Conservation (phyloP, 2,329 filamentous ascomycete genomes). For the Albophoma yamanashiensis region DNA sequence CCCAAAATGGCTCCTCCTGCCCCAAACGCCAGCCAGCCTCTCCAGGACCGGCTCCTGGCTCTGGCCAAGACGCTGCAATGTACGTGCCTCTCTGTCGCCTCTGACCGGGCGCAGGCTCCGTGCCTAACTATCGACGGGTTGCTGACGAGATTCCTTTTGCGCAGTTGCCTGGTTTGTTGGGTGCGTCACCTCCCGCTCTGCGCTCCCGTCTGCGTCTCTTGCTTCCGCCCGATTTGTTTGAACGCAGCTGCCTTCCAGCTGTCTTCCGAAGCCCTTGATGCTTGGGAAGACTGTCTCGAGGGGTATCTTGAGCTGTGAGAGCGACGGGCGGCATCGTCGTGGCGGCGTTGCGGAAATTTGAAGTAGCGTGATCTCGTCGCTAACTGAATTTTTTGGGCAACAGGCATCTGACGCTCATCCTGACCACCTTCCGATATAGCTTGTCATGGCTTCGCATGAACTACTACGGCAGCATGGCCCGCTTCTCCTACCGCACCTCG, state of each 20-base stretch:
- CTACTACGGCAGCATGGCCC: slow-evolving; percentile 65
- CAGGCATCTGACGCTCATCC: slow-evolving; percentile 78
- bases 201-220: slow-evolving; percentile 1
- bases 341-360: neutral
- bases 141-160: slow-evolving; percentile 20
- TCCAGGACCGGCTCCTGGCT: slow-evolving; percentile 62
- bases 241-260: neutral
- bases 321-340: neutral
- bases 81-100: slow-evolving; percentile 31
- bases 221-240: neutral
- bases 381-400: slow-evolving; percentile 7
- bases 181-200: slow-evolving; percentile 40
- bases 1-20: slow-evolving; percentile 42
- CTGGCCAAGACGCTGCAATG: slow-evolving; percentile 90
- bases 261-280: too few relatives aligned
- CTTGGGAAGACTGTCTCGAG: neutral
- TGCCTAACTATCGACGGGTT: neutral
- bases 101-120: neutral
- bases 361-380: neutral
- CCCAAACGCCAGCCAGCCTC: slow-evolving; percentile 56
- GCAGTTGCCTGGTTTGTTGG: slow-evolving; percentile 70
- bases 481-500: slow-evolving; percentile 78
- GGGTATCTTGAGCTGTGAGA: neutral
- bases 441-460: slow-evolving; percentile 86
- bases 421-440: slow-evolving; percentile 72